Evolutionary conservation across 1,284 basidiomycete genomes (phyloP).

Genomic region (Pascua sp.): DNA sequence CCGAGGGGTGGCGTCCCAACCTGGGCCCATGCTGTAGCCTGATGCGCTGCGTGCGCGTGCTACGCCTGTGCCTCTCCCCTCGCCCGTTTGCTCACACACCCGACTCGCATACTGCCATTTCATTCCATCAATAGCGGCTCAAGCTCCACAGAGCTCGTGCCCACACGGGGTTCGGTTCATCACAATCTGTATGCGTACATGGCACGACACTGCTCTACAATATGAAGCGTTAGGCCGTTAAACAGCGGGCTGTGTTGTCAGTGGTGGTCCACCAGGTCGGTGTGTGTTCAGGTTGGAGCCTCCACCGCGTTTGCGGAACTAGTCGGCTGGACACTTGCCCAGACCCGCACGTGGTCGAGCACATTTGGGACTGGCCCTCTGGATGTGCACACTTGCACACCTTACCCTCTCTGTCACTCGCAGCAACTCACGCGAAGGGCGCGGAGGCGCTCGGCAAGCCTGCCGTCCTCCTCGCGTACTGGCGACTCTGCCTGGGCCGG

Average conservation of each 20-base stretch:
- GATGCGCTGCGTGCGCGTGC: too few species aligned
- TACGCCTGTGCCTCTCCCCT: too few species aligned
- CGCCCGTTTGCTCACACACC: neutral
- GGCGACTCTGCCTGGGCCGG: conserved; percentile 32
- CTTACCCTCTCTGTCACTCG: too few species aligned
- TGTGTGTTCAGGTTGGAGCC: too few species aligned
- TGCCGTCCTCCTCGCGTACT: conserved; percentile 38
- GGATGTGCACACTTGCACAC: neutral
- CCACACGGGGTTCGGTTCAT: too few species aligned
- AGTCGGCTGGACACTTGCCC: too few species aligned
- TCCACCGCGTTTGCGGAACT: too few species aligned
- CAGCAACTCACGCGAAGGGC: conserved; percentile 40
- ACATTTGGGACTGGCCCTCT: neutral
- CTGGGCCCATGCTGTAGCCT: too few species aligned
- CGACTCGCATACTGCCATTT: conserved; percentile 1
- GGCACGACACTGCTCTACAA: conserved; percentile 19
- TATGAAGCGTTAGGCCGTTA: neutral
- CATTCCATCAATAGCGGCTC: too few species aligned
- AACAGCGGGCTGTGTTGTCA: conserved; percentile 2
- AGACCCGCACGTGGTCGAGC: too few species aligned
- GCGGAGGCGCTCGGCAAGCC: conserved; percentile 37
- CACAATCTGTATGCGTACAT: conserved; percentile 13
- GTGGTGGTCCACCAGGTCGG: neutral
- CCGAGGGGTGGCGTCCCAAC: neutral
- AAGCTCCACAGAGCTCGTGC: too few species aligned